Base-by-base conservation (phyloP, 1,139 yeast species). In the Torulaspora pretoriensis region DNA sequence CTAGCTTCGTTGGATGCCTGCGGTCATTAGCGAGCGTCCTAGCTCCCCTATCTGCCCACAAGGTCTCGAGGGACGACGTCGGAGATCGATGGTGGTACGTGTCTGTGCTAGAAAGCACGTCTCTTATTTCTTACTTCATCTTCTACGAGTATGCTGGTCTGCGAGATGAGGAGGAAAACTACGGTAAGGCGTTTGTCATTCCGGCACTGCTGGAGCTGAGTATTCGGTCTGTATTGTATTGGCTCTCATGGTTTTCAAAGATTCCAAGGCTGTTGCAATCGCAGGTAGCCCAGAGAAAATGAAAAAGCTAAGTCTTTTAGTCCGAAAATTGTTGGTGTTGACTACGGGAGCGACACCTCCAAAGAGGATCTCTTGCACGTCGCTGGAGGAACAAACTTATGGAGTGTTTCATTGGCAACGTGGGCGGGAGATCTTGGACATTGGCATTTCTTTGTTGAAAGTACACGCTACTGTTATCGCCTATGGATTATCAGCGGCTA, bases 161-260 rank as follows among this genome's bases (percentile, higher is more conserved):
- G 49, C 61, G 69, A 46, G 65, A 66, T 35, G 48, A 46, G 7
- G 61, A 61, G 8, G 58, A 56, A 12, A 60, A 55, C 12, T 57
- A 55, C 25, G 71, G 68, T 24, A 71, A 72, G 48, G 61, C 70
- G 8, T 73, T 78, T 44, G 61, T 79, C 38, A 70, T 81, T 76
- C 83, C 23, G 87, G 85, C 46, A 88, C 88, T 22, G 76, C 84
- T 6, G 83, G 89, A 50, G 86, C 86, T 23, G 81, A 82, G 29
- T 88, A 88, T 24, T 71, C 80, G 12, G 65, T 74, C 45, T 80
- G 71, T 28, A 76, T 80, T 32, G 87, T 80, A 61, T 57, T 81
- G 24, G 82, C 86, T 38, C 71, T 78, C 50, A 67, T 74, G 44
- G 60, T 77, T n/a, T 68, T 75, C 55, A 76, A 77, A 38, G 81